phyloP scores from a whole-genome alignment of 306 rosid genomes.

The Sechiopsis laciniata region DNA sequence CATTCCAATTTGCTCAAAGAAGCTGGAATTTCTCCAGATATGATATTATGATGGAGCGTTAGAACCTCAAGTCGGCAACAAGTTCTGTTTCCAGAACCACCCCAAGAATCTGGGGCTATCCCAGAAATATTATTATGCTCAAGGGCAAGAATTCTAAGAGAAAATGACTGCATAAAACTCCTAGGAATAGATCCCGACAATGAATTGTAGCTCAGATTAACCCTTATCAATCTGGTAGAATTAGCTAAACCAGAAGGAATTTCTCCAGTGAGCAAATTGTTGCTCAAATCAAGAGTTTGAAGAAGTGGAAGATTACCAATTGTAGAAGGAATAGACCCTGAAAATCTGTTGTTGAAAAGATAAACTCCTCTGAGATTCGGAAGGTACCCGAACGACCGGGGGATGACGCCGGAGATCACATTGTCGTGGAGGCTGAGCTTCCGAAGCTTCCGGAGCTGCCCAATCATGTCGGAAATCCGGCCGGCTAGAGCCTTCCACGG shows the following conservation, averaged over 20 bases:
- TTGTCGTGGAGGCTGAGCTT: slow-evolving; percentile 82
- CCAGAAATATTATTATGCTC: slow-evolving; percentile 74
- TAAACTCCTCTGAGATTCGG: slow-evolving; percentile 81
- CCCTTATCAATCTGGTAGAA: slow-evolving; percentile 54
- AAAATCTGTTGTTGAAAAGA: slow-evolving; percentile 79
- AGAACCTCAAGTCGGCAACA: slow-evolving; percentile 44
- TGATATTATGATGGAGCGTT: slow-evolving; percentile 56
- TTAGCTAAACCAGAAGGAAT: slow-evolving; percentile 66
- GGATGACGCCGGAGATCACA: slow-evolving; percentile 50
- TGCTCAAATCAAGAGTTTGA: slow-evolving; percentile 82
- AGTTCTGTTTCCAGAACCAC: slow-evolving; percentile 33
- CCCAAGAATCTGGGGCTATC: slow-evolving; percentile 56
- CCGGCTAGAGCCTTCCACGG: slow-evolving; percentile 92
- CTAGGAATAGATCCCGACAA: slow-evolving; percentile 68
- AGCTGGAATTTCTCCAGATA: slow-evolving; percentile 60
- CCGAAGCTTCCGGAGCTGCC: slow-evolving; percentile 65
- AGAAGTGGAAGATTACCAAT: slow-evolving; percentile 65
- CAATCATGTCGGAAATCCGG: slow-evolving; percentile 63
- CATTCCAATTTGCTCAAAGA: slow-evolving; percentile 48
- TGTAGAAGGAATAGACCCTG: slow-evolving; percentile 76
- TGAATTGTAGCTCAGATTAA: slow-evolving; percentile 75
- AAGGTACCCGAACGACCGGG: slow-evolving; percentile 59
- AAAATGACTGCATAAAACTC: slow-evolving; percentile 39
- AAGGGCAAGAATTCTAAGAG: slow-evolving; percentile 59
- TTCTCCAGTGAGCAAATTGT: slow-evolving; percentile 52